Conservation (phyloP, 2,329 filamentous ascomycete genomes). For the Colletotrichum plurivorum region DNA sequence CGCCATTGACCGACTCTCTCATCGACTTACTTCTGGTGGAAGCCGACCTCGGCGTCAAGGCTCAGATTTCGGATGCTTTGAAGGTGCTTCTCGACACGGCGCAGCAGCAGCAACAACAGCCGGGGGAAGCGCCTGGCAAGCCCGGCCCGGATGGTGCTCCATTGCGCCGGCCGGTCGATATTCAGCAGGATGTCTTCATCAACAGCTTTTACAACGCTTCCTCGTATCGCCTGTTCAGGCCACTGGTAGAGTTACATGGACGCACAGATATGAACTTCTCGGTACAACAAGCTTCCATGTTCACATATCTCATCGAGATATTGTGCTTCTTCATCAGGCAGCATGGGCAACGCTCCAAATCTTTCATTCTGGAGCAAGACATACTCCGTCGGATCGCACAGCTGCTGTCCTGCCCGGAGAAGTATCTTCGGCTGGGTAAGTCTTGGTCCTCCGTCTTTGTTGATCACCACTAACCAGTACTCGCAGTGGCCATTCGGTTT, state of each 20-base stretch:
- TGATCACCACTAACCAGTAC: slow-evolving; percentile 42
- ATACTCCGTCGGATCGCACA: slow-evolving; percentile 85
- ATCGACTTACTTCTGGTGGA: slow-evolving; percentile 94
- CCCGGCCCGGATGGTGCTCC: slow-evolving; percentile 33
- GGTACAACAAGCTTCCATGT: slow-evolving; percentile 90
- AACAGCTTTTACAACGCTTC: slow-evolving; percentile 92
- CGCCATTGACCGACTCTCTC: slow-evolving; percentile 89
- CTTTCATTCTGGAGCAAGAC: slow-evolving; percentile 86
- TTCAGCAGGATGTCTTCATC: slow-evolving; percentile 88
- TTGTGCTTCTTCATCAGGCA: slow-evolving; percentile 94
- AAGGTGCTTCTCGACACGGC: slow-evolving; percentile 88
- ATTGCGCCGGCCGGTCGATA: slow-evolving; percentile 59
- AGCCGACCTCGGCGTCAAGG: slow-evolving; percentile 93
- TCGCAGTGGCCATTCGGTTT: slow-evolving; percentile 87
- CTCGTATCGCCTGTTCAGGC: slow-evolving; percentile 87
- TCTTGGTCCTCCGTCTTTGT: background rate
- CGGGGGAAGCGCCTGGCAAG: background rate
- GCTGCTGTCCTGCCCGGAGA: slow-evolving; percentile 86
- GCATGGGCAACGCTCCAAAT: slow-evolving; percentile 88
- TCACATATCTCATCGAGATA: slow-evolving; percentile 91
- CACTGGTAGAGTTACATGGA: slow-evolving; percentile 84
- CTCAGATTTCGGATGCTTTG: slow-evolving; percentile 94
- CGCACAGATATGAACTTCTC: slow-evolving; percentile 78
- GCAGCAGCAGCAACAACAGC: no score
- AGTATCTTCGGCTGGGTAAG: slow-evolving; percentile 91